Evolutionary conservation across 208 protist genomes (phyloP).

Genomic region (Balamuthia mandrillaris): DNA sequence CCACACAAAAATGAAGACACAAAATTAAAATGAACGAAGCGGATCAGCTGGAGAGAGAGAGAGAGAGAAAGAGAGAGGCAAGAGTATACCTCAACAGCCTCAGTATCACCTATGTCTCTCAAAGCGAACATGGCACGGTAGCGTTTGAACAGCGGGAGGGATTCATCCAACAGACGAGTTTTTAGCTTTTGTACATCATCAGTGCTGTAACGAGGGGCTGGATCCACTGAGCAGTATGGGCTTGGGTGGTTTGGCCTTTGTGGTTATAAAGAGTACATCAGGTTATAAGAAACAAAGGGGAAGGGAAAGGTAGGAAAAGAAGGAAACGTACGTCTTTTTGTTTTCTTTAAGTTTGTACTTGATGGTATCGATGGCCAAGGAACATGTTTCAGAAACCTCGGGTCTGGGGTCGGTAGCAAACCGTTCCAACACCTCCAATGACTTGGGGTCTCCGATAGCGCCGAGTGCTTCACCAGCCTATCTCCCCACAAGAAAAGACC

Average conservation of each 20-base stretch:
- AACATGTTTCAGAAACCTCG: conserved; percentile 89
- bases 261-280: not conserved
- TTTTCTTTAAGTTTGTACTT: conserved; percentile 25
- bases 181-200: conserved; percentile 68
- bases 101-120: conserved; percentile 42
- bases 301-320: not conserved
- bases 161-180: conserved; percentile 59
- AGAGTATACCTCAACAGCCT: not conserved
- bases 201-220: conserved; percentile 75
- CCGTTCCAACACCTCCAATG: conserved; percentile 52
- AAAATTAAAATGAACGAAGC: not conserved
- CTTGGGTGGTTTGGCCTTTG: not conserved
- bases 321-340: not conserved
- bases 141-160: conserved; percentile 81
- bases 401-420: conserved; percentile 44
- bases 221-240: conserved; percentile 81
- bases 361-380: conserved; percentile 74
- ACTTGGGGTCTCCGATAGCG: conserved; percentile 64
- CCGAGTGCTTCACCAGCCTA: conserved; percentile 92
- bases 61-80: not conserved
- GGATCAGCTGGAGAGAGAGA: not conserved
- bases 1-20: not conserved
- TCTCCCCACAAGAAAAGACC: no score
- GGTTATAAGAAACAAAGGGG: not conserved
- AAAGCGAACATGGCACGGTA: conserved; percentile 94